These are phyloP conservation scores for Knufia petricola DNA, from an alignment of 2,329 filamentous ascomycete genomes.

Conservation along the genomic window DNA sequence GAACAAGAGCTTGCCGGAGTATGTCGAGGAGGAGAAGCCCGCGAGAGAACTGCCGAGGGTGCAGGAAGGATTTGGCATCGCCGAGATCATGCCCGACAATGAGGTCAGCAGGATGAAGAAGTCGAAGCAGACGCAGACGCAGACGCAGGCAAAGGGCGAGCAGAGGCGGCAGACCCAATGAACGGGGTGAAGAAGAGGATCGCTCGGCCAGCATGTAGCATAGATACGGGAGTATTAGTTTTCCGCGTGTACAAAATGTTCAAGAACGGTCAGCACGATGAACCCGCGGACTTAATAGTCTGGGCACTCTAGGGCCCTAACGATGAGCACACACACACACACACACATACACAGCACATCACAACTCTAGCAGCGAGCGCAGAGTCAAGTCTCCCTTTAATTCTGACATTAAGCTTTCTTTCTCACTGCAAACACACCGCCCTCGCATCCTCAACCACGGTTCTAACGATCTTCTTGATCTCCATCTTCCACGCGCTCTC, in stretches of 20 bases:
- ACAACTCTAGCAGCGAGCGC: too few relatives aligned
- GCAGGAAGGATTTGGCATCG: not conserved
- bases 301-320: too few relatives aligned
- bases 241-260: not conserved
- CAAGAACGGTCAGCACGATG: too few relatives aligned
- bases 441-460: slow-evolving; percentile 63
- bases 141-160: not conserved
- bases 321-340: too few relatives aligned
- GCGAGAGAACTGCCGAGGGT: slow-evolving; percentile 7
- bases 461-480: slow-evolving; percentile 77
- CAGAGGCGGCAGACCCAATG: too few relatives aligned
- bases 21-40: slow-evolving; percentile 3
- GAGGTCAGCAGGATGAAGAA: not conserved
- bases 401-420: too few relatives aligned
- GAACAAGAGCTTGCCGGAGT: slow-evolving; percentile 1
- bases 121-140: not conserved
- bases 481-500: slow-evolving; percentile 67
- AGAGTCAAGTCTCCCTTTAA: too few relatives aligned
- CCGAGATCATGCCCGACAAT: not conserved
- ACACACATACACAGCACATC: too few relatives aligned
- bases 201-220: not conserved
- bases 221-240: not conserved
- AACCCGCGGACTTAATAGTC: too few relatives aligned
- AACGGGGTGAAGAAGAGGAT: too few relatives aligned
- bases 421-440: slow-evolving; percentile 11